Conservation (phyloP, 768 basidiomycete genomes). For the Pholiota conissans region DNA sequence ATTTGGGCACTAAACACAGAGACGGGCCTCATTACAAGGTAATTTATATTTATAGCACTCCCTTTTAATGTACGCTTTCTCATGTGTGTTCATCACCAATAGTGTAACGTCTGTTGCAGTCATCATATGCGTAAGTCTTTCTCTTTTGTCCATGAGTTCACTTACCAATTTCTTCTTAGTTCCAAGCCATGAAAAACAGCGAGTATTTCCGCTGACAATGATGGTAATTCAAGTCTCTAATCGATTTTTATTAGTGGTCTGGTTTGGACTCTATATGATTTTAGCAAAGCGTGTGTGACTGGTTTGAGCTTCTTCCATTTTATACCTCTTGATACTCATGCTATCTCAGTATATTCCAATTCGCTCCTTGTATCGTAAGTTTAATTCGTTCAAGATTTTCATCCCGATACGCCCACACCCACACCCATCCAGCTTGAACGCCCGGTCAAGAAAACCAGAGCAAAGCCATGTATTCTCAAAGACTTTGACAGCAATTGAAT, state of each 20-base stretch:
- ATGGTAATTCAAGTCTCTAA: not conserved
- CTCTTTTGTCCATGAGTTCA: not conserved
- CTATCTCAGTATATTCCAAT: constrained; percentile 15
- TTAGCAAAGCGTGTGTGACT: constrained; percentile 15
- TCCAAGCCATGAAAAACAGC: constrained; percentile 17
- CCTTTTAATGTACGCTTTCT: not conserved
- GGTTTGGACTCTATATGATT: constrained; percentile 18
- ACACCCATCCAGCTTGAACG: not conserved
- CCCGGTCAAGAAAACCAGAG: not conserved
- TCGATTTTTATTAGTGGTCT: constrained; percentile 16
- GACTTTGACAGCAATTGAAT: not conserved
- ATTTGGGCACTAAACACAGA: constrained; percentile 6
- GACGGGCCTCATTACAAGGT: constrained; percentile 19
- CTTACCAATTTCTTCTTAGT: constrained; percentile 1
- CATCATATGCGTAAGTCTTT: constrained; percentile 17
- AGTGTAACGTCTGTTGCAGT: constrained; percentile 16
- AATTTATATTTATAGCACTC: not conserved
- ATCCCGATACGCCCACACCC: too few relatives aligned
- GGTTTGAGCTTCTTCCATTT: not conserved
- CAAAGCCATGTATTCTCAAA: not conserved
- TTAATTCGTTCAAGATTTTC: not conserved
- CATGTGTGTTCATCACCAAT: not conserved
- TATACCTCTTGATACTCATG: not conserved
- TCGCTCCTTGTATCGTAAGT: constrained; percentile 17
- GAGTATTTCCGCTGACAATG: not conserved